These are phyloP conservation scores for Claviceps fusiformis DNA, from an alignment of 2,329 filamentous ascomycete genomes.

Conservation along the genomic window DNA sequence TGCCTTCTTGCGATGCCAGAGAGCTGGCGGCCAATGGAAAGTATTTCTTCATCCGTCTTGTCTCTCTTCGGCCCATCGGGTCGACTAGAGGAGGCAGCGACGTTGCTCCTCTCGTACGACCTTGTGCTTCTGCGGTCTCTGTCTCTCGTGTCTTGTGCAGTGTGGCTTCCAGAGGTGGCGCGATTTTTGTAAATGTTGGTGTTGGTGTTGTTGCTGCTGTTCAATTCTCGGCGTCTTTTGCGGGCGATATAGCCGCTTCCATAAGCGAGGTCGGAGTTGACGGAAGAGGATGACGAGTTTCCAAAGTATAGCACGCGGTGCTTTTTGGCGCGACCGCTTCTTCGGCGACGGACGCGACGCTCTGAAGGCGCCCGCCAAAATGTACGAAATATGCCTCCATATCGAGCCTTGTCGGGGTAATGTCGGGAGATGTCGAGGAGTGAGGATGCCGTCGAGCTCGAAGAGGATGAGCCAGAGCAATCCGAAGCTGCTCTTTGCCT, in stretches of 20 bases:
- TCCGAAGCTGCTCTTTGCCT: conserved; percentile 15
- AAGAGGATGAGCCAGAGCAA: conserved; percentile 24
- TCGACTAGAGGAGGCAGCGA: background rate
- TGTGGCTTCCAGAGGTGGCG: conserved; percentile 1
- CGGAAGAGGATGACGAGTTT: conserved; percentile 53
- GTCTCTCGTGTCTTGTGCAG: background rate
- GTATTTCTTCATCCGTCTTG: conserved; percentile 43
- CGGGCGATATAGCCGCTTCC: conserved; percentile 44
- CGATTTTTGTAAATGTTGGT: background rate
- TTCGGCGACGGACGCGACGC: conserved; percentile 27
- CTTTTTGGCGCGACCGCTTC: conserved; percentile 30
- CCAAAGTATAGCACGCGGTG: conserved; percentile 43
- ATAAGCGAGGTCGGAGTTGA: conserved; percentile 57
- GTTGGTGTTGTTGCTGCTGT: background rate
- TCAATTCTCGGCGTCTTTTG: conserved; percentile 16
- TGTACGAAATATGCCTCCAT: conserved; percentile 42
- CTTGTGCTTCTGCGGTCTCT: background rate
- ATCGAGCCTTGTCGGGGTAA: conserved; percentile 30
- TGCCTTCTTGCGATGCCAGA: conserved; percentile 37
- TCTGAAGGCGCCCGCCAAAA: conserved; percentile 53
- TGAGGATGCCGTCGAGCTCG: conserved; percentile 42
- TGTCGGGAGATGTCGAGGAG: conserved; percentile 52
- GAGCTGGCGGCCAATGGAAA: conserved; percentile 40
- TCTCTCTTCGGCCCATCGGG: conserved; percentile 13
- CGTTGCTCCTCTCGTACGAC: background rate